These are phyloP conservation scores for Pythium monospermum DNA, from an alignment of 352 stramenopile genomes.

Conservation along the genomic window DNA sequence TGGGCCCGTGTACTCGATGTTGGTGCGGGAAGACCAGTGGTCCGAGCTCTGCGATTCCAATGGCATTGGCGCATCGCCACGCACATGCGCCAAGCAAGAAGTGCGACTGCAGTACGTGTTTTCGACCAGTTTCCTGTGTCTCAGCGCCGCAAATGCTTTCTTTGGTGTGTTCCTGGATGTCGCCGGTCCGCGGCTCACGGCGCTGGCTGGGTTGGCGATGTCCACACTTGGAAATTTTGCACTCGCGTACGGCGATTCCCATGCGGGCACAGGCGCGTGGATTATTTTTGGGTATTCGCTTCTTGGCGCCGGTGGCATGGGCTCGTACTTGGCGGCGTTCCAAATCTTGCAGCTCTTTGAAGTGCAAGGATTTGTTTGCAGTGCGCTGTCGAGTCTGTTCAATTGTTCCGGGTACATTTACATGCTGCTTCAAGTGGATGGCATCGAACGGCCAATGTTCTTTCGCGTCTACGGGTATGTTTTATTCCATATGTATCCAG, in stretches of 20 bases:
- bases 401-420: conserved; percentile 85
- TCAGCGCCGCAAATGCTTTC: conserved; percentile 74
- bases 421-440: conserved; percentile 65
- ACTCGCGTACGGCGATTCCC: conserved; percentile 52
- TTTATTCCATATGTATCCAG: not conserved
- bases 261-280: conserved; percentile 33
- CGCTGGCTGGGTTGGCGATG: conserved; percentile 45
- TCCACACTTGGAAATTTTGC: conserved; percentile 52
- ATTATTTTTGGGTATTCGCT: conserved; percentile 72
- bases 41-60: conserved; percentile 39
- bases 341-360: conserved; percentile 78
- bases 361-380: conserved; percentile 72
- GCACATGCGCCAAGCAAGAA: conserved; percentile 54
- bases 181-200: conserved; percentile 50
- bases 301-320: conserved; percentile 63
- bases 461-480: conserved; percentile 63
- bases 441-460: conserved; percentile 41
- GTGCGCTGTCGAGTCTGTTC: conserved; percentile 76
- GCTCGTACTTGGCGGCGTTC: conserved; percentile 70
- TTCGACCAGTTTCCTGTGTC: conserved; percentile 69
- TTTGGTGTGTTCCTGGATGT: conserved; percentile 75
- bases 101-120: conserved; percentile 75
- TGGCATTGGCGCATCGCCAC: not conserved
- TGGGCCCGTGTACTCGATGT: conserved; percentile 64
- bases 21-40: conserved; percentile 67